These are phyloP conservation scores for Penicillium sp. DNA, from an alignment of 2,329 filamentous ascomycete species.

Conservation along the genomic window DNA sequence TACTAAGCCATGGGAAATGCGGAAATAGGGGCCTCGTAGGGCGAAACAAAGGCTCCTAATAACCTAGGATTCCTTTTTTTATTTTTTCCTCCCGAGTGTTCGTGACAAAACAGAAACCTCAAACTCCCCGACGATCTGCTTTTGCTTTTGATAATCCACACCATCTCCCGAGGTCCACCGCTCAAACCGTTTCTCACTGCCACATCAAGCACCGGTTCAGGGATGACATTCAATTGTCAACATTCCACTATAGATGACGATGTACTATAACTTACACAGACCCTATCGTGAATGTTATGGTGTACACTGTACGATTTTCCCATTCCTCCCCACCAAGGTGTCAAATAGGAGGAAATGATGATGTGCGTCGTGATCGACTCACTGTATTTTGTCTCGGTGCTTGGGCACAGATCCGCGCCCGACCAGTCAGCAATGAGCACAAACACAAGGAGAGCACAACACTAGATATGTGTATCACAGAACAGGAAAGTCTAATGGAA, in stretches of 20 bases:
- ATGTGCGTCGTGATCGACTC: constrained; percentile 18
- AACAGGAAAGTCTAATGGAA: constrained; percentile 10
- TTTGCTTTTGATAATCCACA: constrained; percentile 11
- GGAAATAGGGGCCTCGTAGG: constrained; percentile 1
- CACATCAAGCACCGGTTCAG: constrained; percentile 22
- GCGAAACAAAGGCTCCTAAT: not conserved
- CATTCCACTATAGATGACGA: constrained; percentile 3
- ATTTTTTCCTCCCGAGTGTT: constrained; percentile 4
- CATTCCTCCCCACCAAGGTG: not conserved
- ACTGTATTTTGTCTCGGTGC: constrained; percentile 5
- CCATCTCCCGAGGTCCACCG: constrained; percentile 20
- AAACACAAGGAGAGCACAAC: not conserved
- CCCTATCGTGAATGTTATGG: not conserved
- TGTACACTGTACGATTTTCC: constrained; percentile 2
- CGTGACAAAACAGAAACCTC: constrained; percentile 15
- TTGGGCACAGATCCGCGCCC: constrained; percentile 13
- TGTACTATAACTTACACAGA: constrained; percentile 3
- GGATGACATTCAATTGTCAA: not conserved
- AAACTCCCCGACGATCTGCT: constrained; percentile 21
- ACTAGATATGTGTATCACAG: constrained; percentile 10
- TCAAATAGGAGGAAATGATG: constrained; percentile 17
- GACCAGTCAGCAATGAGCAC: constrained; percentile 9
- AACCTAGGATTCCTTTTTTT: not conserved
- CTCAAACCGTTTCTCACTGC: constrained; percentile 26
- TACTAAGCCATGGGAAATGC: not conserved